phyloP scores from a whole-genome alignment of 345 rosid species.

The Arabidopsis suecica region DNA sequence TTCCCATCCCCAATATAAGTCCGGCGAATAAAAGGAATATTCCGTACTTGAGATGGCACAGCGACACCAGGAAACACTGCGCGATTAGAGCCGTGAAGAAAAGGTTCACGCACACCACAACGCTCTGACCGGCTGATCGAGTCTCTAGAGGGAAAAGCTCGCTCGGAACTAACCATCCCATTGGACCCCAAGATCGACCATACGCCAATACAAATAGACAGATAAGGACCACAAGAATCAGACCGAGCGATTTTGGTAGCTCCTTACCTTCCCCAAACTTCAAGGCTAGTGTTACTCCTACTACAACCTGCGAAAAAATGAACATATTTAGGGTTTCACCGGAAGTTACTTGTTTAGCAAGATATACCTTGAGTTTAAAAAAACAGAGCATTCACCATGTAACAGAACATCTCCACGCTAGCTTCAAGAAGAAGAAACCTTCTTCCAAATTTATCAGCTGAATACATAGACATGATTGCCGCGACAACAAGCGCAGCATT shows the following conservation, averaged over 20 bases:
- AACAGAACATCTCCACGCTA: conserved; percentile 70
- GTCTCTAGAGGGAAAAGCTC: conserved; percentile 90
- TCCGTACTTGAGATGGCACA: conserved; percentile 75
- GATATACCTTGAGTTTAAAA: not conserved
- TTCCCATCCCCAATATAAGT: conserved; percentile 68
- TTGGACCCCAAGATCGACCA: conserved; percentile 96
- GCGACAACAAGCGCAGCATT: conserved; percentile 64
- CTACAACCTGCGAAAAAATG: conserved; percentile 50
- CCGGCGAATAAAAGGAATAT: conserved; percentile 77
- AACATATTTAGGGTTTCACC: not conserved
- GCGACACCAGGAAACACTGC: conserved; percentile 73
- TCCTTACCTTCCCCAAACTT: conserved; percentile 67
- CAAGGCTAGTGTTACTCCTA: conserved; percentile 66
- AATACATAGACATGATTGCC: conserved; percentile 65
- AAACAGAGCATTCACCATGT: conserved; percentile 58
- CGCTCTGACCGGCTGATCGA: conserved; percentile 89
- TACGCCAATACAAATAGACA: conserved; percentile 79
- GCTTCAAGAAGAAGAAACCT: conserved; percentile 83
- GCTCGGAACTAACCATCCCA: conserved; percentile 96
- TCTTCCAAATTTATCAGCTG: conserved; percentile 77
- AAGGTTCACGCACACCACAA: conserved; percentile 82
- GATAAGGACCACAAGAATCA: conserved; percentile 62
- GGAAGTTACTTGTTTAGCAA: not conserved
- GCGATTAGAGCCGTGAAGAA: conserved; percentile 85
- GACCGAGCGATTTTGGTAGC: conserved; percentile 52